Evolutionary conservation across 768 basidiomycete genomes (phyloP).

Genomic region (Tricholoma hemisulphureum): DNA sequence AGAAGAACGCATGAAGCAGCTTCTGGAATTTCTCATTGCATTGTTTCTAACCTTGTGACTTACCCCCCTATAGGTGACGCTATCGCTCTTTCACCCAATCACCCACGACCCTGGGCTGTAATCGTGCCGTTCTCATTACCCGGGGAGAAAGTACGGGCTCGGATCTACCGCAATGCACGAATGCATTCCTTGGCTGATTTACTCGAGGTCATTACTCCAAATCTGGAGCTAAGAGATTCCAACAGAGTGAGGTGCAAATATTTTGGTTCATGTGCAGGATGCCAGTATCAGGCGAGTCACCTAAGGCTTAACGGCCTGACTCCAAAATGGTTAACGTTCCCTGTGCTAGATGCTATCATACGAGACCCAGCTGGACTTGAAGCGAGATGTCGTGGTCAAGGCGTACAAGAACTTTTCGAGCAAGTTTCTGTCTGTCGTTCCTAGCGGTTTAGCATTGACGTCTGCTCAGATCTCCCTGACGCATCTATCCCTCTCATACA

Average conservation of each 20-base stretch:
- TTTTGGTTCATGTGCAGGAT: slow-evolving; percentile 88
- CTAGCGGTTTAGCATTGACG: not conserved
- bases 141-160: slow-evolving; percentile 72
- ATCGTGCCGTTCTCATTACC: slow-evolving; percentile 84
- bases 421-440: slow-evolving; percentile 21
- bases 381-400: slow-evolving; percentile 80
- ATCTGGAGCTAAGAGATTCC: slow-evolving; percentile 62
- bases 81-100: slow-evolving; percentile 50
- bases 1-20: not conserved
- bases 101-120: slow-evolving; percentile 70
- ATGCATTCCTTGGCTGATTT: slow-evolving; percentile 79
- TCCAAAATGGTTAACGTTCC: too few species aligned
- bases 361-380: slow-evolving; percentile 79
- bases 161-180: slow-evolving; percentile 67
- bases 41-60: slow-evolving; percentile 1
- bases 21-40: too few species aligned
- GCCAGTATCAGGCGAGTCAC: slow-evolving; percentile 85
- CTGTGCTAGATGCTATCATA: slow-evolving; percentile 76
- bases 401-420: slow-evolving; percentile 80
- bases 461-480: slow-evolving; percentile 48
- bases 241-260: slow-evolving; percentile 74
- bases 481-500: slow-evolving; percentile 61
- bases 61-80: slow-evolving; percentile 54
- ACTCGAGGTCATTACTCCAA: slow-evolving; percentile 62
- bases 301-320: too few species aligned